Conservation (phyloP, 2,329 filamentous ascomycete species). For the Claviceps quebecensis region DNA sequence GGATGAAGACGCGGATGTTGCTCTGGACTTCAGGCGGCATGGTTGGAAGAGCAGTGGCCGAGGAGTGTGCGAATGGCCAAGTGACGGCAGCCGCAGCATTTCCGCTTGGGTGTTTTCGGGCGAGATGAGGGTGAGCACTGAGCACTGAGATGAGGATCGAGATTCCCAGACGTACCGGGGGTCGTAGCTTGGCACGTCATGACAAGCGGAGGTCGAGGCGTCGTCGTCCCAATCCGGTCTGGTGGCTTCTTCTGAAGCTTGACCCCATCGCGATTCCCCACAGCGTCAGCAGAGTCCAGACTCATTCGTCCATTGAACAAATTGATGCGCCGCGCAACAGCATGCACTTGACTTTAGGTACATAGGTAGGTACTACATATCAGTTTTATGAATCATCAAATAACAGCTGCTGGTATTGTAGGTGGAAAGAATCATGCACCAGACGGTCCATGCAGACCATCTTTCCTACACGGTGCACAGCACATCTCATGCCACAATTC, state of each 20-base stretch:
- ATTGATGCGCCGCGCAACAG: too few relatives aligned
- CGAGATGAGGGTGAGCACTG: neutral
- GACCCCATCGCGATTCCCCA: too few relatives aligned
- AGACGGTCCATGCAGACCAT: too few relatives aligned
- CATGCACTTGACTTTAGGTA: too few relatives aligned
- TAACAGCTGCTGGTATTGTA: too few relatives aligned
- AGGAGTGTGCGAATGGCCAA: conserved; percentile 14
- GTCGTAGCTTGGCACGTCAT: neutral
- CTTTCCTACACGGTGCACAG: neutral
- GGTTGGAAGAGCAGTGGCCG: conserved; percentile 15
- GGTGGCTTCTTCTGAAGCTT: too few relatives aligned
- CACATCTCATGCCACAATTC: neutral
- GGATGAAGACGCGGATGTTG: conserved; percentile 90
- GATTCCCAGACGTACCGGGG: neutral
- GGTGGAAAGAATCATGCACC: too few relatives aligned
- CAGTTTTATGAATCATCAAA: too few relatives aligned
- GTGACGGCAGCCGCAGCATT: conserved; percentile 17
- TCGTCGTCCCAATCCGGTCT: too few relatives aligned
- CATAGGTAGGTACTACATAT: too few relatives aligned
- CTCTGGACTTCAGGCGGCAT: conserved; percentile 36
- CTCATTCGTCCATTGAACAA: too few relatives aligned
- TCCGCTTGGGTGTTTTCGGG: conserved; percentile 12
- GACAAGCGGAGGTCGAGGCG: neutral
- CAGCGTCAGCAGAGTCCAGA: too few relatives aligned
- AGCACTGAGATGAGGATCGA: neutral